Conservation (phyloP, 257 asterid genomes). For the Cordia subcordata region DNA sequence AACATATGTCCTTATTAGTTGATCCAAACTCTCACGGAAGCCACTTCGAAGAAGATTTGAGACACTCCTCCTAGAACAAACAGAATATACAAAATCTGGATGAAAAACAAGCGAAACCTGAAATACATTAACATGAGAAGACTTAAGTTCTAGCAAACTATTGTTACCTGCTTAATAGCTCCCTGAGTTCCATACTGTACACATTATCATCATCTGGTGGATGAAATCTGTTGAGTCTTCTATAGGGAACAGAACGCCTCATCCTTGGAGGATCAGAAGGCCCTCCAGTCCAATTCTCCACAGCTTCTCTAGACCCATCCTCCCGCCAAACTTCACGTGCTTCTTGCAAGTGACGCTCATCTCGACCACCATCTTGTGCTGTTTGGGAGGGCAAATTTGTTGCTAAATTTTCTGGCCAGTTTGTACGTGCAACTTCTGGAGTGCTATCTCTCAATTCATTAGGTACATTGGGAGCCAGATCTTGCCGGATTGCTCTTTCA, state of each 20-base stretch:
- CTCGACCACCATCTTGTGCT: conserved; percentile 35
- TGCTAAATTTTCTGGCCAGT: conserved; percentile 40
- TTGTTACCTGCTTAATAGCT: conserved; percentile 78
- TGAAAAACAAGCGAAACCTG: conserved; percentile 6
- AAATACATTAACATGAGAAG: not conserved
- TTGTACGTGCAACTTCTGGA: conserved; percentile 31
- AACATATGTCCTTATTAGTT: conserved; percentile 76
- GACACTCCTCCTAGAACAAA: conserved; percentile 79
- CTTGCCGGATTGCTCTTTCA: conserved; percentile 37
- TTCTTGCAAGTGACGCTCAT: conserved; percentile 35
- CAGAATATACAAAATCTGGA: conserved; percentile 11
- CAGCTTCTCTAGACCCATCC: conserved; percentile 58
- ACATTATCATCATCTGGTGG: conserved; percentile 92
- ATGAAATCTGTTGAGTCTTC: conserved; percentile 71
- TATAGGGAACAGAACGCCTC: conserved; percentile 43
- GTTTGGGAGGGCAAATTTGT: conserved; percentile 48
- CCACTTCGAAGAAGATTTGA: conserved; percentile 96
- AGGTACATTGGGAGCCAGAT: conserved; percentile 27
- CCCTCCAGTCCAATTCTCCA: conserved; percentile 62
- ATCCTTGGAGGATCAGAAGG: conserved; percentile 82
- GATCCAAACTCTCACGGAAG: conserved; percentile 90
- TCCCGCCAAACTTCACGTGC: conserved; percentile 51
- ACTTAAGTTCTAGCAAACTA: not conserved
- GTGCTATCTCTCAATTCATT: conserved; percentile 35
- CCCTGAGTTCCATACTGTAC: conserved; percentile 97